Base-by-base conservation (phyloP, 163 green algal species). In the Coccomyxa subellipsoidea region DNA sequence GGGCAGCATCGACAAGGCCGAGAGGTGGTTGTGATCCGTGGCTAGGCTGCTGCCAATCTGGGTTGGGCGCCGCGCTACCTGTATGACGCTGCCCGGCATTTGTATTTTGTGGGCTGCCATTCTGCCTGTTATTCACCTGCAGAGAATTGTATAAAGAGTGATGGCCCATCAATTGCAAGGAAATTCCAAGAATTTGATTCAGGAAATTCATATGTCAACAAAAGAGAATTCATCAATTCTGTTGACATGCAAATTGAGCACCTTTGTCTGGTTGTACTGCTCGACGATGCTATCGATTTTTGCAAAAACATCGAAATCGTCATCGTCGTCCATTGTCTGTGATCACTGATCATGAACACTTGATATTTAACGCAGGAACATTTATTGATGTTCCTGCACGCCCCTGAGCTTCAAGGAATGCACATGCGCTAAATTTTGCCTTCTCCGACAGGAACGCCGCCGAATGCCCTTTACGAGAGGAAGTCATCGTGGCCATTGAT, bases 251-350 rank as follows among this genome's bases (percentile, higher is more conserved):
- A 5, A 27, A 8, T 2, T 27, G 5, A 34, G n/a, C 32, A 73
- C 66, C 66, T 73, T 73, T 34, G 31, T 54, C 4, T 31, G 36
- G 10, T 31, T 29, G 32, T 78, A 31, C 18, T 54, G 72, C 35
- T 31, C 72, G 35, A 78, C 72, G 23, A 40, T 34, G 23, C 25
- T 34, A 36, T 78, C 72, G 25, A 78, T 36, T 34, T 73, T 34
- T 35, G 66, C 66, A 79, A 53, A 79, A 21, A 81, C 4, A 23
- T 73, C 66, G 66, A 73, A 37, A 23, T 73, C n/a, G 66, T 37
- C n/a, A 35, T 73, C 66, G 66, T 73, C 66, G 66, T 73, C 66
- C 66, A 73, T 73, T 73, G 18, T 9, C 32, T 35, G n/a, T 8
- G 27, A n/a, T 34, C 21, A 18, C 8, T 35, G 66, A 34, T 36